Conservation (phyloP, 2,329 filamentous ascomycete species). For the Stenocarpella maydis region DNA sequence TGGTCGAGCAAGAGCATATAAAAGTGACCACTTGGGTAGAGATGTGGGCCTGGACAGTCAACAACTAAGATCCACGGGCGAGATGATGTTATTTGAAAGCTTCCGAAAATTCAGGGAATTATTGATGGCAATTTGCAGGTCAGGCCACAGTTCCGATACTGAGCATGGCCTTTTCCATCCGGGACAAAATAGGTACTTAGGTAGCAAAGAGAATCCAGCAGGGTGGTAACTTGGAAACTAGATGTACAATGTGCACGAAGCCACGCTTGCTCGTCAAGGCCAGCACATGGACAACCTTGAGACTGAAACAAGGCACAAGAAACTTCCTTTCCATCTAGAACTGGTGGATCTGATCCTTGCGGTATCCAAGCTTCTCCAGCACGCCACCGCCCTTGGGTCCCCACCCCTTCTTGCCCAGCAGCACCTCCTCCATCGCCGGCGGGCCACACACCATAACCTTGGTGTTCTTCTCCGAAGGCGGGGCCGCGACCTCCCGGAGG, state of each 20-base stretch:
- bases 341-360: constrained; percentile 64
- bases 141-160: background rate
- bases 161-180: background rate
- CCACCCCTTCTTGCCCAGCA: constrained; percentile 54
- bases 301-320: background rate
- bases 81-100: background rate
- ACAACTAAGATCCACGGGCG: too few relatives aligned
- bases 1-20: too few relatives aligned
- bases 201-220: too few relatives aligned
- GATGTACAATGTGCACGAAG: too few relatives aligned
- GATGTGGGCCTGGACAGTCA: background rate
- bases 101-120: too few relatives aligned
- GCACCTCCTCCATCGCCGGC: constrained; percentile 68
- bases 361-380: constrained; percentile 64
- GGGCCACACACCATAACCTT: constrained; percentile 77
- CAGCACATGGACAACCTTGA: background rate
- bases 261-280: background rate
- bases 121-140: background rate
- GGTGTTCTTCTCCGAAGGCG: constrained; percentile 45
- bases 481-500: constrained; percentile 56
- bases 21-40: fast-evolving
- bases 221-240: too few relatives aligned
- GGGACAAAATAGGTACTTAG: too few relatives aligned
- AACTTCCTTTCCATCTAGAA: constrained; percentile 48
- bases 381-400: constrained; percentile 54